Evolutionary conservation across 179 eudicot species (phyloP).

Genomic region (Amaranthus tricolor): DNA sequence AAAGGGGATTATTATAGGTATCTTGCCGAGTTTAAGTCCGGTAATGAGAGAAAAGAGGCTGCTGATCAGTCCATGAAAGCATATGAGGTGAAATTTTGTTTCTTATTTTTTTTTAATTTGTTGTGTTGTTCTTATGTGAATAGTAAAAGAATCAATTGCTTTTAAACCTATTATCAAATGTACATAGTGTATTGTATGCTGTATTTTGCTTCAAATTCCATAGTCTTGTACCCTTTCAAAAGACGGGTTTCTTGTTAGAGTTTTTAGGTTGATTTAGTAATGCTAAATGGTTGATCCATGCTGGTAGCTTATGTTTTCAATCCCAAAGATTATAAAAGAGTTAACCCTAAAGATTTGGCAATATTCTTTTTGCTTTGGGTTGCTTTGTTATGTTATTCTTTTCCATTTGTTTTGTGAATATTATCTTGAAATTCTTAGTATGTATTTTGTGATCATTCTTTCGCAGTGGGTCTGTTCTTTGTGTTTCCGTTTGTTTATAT

Average conservation of each 20-base stretch:
- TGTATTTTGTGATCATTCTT: neutral
- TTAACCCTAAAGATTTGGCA: neutral
- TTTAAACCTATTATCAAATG: neutral
- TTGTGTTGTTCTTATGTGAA: neutral
- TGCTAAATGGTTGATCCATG: neutral
- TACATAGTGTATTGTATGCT: too few species aligned
- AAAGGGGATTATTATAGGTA: constrained; percentile 86
- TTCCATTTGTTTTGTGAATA: neutral
- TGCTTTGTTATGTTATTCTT: neutral
- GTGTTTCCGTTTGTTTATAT: neutral
- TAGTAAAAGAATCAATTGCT: neutral
- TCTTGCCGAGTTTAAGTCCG: constrained; percentile 80
- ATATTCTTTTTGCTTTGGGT: neutral
- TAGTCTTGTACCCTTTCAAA: neutral
- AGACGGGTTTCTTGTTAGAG: neutral
- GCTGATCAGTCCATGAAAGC: constrained; percentile 76
- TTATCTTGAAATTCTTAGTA: neutral
- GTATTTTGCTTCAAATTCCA: neutral
- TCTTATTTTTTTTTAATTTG: neutral
- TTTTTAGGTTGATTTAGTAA: neutral
- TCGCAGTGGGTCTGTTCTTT: neutral
- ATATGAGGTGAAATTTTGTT: constrained; percentile 59
- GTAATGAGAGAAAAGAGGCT: constrained; percentile 70
- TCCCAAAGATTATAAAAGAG: neutral
- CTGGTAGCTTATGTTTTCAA: neutral